Evolutionary conservation across 352 stramenopile species (phyloP).

Genomic region (Saprolegnia parasitica): DNA sequence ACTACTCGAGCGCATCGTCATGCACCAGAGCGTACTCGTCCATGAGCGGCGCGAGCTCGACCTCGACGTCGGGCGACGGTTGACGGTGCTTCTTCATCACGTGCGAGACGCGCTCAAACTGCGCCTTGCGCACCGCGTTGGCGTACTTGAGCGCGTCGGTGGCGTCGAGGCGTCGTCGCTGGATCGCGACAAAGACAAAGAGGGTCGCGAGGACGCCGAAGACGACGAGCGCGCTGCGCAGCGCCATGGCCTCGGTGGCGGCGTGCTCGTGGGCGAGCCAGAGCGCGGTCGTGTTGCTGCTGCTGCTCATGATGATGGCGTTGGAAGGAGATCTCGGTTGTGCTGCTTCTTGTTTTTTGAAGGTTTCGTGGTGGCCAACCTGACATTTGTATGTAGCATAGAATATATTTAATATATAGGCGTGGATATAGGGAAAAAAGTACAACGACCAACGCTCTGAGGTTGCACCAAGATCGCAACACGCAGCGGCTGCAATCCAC

Average conservation of each 20-base stretch:
- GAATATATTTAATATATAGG: too few species aligned
- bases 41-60: slow-evolving; percentile 19
- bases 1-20: slow-evolving; percentile 18
- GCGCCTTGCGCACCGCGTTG: slow-evolving; percentile 21
- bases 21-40: not conserved
- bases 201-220: slow-evolving; percentile 19
- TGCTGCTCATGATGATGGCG: not conserved
- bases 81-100: slow-evolving; percentile 24
- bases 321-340: not conserved
- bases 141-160: not conserved
- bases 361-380: too few species aligned
- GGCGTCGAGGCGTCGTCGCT: slow-evolving; percentile 10
- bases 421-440: too few species aligned
- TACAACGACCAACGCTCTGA: too few species aligned
- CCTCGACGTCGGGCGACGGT: not conserved
- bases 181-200: slow-evolving; percentile 18
- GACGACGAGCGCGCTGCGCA: slow-evolving; percentile 15
- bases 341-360: too few species aligned
- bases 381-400: too few species aligned
- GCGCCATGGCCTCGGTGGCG: slow-evolving; percentile 14
- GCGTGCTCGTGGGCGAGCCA: slow-evolving; percentile 8
- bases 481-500: too few species aligned
- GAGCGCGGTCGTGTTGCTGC: not conserved
- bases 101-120: slow-evolving; percentile 25
- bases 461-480: too few species aligned